Conservation (phyloP, 106 monocot species). For the Posidonia australis region DNA sequence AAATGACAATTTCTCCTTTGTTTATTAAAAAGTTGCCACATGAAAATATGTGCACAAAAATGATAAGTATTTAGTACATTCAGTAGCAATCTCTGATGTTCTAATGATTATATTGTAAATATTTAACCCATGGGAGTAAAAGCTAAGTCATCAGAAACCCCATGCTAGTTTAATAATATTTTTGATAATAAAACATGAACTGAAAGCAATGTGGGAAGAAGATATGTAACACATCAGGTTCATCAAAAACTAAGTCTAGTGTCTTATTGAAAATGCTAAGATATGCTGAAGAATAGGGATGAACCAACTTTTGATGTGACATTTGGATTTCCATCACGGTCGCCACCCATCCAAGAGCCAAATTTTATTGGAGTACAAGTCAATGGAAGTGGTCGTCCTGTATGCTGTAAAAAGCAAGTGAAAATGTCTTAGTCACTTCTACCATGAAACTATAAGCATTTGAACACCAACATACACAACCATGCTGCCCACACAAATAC, state of each 20-base stretch:
- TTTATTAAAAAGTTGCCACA: no score
- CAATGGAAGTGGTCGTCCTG: constrained; percentile 75
- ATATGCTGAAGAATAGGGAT: not conserved
- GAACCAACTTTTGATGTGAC: constrained; percentile 16
- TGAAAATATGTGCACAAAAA: no score
- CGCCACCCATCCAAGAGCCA: constrained; percentile 98
- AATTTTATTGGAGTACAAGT: constrained; percentile 84
- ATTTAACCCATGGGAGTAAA: no score
- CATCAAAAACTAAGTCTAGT: not conserved
- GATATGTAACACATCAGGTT: not conserved
- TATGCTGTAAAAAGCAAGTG: constrained; percentile 47
- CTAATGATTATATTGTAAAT: no score
- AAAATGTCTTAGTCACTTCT: not conserved
- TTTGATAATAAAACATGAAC: not conserved
- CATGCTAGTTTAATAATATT: no score
- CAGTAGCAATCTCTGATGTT: no score
- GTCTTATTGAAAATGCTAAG: not conserved
- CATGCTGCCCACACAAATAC: constrained; percentile 28
- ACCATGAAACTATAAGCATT: not conserved
- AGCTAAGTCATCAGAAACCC: no score
- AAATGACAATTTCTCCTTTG: no score
- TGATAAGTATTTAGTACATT: no score
- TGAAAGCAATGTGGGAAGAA: not conserved
- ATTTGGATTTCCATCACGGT: constrained; percentile 93
- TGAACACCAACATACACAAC: not conserved